phyloP scores from a whole-genome alignment of 129 eudicot species.

The Escallonia rubra region DNA sequence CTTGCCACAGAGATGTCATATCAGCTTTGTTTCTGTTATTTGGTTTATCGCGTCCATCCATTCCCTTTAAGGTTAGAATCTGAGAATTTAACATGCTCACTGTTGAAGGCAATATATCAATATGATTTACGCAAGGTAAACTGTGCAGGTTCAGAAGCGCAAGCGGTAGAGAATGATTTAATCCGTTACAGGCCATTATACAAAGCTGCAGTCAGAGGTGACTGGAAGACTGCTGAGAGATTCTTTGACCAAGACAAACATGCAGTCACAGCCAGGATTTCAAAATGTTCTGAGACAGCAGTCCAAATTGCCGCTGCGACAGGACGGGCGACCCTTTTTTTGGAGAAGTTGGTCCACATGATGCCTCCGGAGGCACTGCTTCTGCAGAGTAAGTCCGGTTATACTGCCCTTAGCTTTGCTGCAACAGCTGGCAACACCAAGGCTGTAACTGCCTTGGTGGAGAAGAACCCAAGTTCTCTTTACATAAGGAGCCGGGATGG shows the following conservation, averaged over 20 bases:
- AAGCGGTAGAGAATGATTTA: slow-evolving; percentile 4
- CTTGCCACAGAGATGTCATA: too few relatives aligned
- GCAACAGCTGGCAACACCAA: slow-evolving; percentile 19
- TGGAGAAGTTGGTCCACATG: slow-evolving; percentile 25
- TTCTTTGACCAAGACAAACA: slow-evolving; percentile 23
- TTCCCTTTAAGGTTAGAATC: too few relatives aligned
- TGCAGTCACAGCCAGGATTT: slow-evolving; percentile 31
- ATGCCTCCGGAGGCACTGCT: slow-evolving; percentile 21
- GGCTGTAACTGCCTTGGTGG: slow-evolving; percentile 28
- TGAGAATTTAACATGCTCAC: too few relatives aligned
- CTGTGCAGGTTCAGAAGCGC: too few relatives aligned
- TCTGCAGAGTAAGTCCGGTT: not conserved
- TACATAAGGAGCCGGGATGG: not conserved
- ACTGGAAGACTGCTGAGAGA: slow-evolving; percentile 28
- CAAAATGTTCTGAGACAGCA: slow-evolving; percentile 19
- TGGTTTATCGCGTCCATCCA: too few relatives aligned
- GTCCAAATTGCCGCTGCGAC: slow-evolving; percentile 42
- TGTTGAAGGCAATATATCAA: too few relatives aligned
- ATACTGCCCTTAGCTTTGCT: slow-evolving; percentile 18
- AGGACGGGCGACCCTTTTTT: slow-evolving; percentile 28
- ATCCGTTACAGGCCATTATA: slow-evolving; percentile 29
- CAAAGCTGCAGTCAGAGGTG: slow-evolving; percentile 43
- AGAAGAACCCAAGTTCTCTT: slow-evolving; percentile 19
- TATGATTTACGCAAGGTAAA: too few relatives aligned
- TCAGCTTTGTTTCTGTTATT: too few relatives aligned